These are phyloP conservation scores for Phytophthora rubi DNA, from an alignment of 352 stramenopile species.

Conservation along the genomic window DNA sequence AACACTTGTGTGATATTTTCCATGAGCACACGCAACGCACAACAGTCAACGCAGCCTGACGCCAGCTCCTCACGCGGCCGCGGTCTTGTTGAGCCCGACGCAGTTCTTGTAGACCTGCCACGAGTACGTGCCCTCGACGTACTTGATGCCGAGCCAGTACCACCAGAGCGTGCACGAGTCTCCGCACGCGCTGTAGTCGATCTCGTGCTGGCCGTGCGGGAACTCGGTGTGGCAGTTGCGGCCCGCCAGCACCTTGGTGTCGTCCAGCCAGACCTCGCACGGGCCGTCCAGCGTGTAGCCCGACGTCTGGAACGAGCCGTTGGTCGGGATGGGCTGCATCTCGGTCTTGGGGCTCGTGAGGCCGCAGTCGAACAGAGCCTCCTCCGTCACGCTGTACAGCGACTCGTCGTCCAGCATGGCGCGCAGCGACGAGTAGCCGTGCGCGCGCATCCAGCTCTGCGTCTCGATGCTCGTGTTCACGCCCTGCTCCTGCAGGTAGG, in stretches of 20 bases:
- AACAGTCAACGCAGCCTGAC: slow-evolving; percentile 27
- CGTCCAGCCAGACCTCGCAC: slow-evolving; percentile 66
- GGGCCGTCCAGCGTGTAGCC: slow-evolving; percentile 67
- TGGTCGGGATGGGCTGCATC: slow-evolving; percentile 54
- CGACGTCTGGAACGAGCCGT: slow-evolving; percentile 48
- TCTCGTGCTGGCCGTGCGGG: slow-evolving; percentile 37
- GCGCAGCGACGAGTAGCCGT: slow-evolving; percentile 53
- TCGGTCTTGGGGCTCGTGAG: slow-evolving; percentile 53
- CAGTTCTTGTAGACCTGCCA: slow-evolving; percentile 78
- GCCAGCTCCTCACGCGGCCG: slow-evolving; percentile 17
- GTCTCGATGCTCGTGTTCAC: slow-evolving; percentile 55
- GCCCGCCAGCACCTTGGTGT: slow-evolving; percentile 45
- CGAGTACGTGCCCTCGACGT: slow-evolving; percentile 54
- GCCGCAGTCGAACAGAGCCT: slow-evolving; percentile 61
- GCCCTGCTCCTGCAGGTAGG: slow-evolving; percentile 60
- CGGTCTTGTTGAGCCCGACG: slow-evolving; percentile 33
- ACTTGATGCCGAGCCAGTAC: slow-evolving; percentile 68
- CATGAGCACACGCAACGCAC: slow-evolving; percentile 27
- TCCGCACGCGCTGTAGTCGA: slow-evolving; percentile 63
- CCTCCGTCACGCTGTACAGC: slow-evolving; percentile 56
- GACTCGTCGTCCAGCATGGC: slow-evolving; percentile 63
- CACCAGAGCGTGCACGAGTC: slow-evolving; percentile 50
- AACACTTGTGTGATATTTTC: slow-evolving; percentile 20
- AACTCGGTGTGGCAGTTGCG: slow-evolving; percentile 57
- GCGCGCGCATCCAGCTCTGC: slow-evolving; percentile 43